Evolutionary conservation across 1,139 yeast genomes (phyloP).

Genomic region (Yamadazyma blattariae): DNA sequence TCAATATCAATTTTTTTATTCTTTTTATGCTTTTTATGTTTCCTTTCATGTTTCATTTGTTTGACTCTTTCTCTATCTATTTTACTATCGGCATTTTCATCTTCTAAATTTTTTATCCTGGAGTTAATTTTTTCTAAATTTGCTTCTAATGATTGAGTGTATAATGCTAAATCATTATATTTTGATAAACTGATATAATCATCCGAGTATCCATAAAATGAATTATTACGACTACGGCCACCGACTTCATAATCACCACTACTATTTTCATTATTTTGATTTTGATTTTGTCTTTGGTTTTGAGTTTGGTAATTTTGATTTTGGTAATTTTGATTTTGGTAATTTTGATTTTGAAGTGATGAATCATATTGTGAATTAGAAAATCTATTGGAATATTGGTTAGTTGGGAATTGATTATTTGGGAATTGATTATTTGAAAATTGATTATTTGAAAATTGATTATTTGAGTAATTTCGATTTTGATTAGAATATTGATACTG

Average conservation of each 20-base stretch:
- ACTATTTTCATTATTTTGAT: neutral
- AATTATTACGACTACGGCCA: neutral
- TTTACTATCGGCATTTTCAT: constrained; percentile 15
- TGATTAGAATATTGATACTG: neutral
- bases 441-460: neutral
- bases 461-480: neutral
- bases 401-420: no score
- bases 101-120: constrained; percentile 15
- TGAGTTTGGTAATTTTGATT: neutral
- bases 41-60: constrained; percentile 11
- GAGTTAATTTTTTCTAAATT: constrained; percentile 25
- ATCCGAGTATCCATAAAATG: constrained; percentile 7
- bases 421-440: neutral
- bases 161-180: constrained; percentile 34
- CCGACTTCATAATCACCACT: no score
- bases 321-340: constrained; percentile 1
- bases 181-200: constrained; percentile 25
- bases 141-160: constrained; percentile 33
- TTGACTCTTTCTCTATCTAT: constrained; percentile 15
- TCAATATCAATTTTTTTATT: constrained; percentile 2
- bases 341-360: neutral
- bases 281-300: neutral
- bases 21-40: constrained; percentile 8
- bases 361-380: no score
- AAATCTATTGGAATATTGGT: no score